Evolutionary conservation across 1,284 basidiomycete species (phyloP).

Genomic region (Cryptococcus floricola): DNA sequence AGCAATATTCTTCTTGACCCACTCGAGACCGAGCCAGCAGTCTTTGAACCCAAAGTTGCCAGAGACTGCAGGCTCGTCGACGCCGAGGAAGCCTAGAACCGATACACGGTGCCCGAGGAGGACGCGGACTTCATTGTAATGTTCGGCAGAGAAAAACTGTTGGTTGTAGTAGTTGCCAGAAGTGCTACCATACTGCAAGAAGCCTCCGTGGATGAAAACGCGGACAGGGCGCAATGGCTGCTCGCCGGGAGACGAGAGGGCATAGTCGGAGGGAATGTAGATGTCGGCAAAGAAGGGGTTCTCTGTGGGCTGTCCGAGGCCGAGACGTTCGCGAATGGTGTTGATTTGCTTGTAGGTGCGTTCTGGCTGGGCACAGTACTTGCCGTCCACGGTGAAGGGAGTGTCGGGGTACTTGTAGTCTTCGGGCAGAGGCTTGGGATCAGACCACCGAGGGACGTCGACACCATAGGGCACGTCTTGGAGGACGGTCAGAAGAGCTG

Average conservation of each 20-base stretch:
- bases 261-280: slow-evolving; percentile 56
- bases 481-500: neutral
- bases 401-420: slow-evolving; percentile 58
- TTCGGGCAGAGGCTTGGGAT: slow-evolving; percentile 58
- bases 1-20: slow-evolving; percentile 60
- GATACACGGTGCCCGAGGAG: slow-evolving; percentile 48
- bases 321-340: slow-evolving; percentile 39
- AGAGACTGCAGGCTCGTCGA: slow-evolving; percentile 55
- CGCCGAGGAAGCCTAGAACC: slow-evolving; percentile 68
- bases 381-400: slow-evolving; percentile 61
- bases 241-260: slow-evolving; percentile 50
- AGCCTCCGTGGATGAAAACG: slow-evolving; percentile 73
- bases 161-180: slow-evolving; percentile 54
- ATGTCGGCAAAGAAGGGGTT: slow-evolving; percentile 73
- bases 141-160: slow-evolving; percentile 63
- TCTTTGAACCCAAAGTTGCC: slow-evolving; percentile 77
- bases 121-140: slow-evolving; percentile 64
- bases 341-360: slow-evolving; percentile 33
- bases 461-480: slow-evolving; percentile 69
- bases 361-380: slow-evolving; percentile 40
- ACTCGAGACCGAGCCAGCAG: slow-evolving; percentile 62
- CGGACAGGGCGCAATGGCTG: slow-evolving; percentile 61
- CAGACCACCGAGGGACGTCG: slow-evolving; percentile 60
- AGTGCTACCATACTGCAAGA: slow-evolving; percentile 73
- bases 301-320: slow-evolving; percentile 63